Percentiles rank a stretch among this genome's conserved stretches.
phyloP scores from a whole-genome alignment of 257 asterid genomes.

The Orobanche coerulescens region DNA sequence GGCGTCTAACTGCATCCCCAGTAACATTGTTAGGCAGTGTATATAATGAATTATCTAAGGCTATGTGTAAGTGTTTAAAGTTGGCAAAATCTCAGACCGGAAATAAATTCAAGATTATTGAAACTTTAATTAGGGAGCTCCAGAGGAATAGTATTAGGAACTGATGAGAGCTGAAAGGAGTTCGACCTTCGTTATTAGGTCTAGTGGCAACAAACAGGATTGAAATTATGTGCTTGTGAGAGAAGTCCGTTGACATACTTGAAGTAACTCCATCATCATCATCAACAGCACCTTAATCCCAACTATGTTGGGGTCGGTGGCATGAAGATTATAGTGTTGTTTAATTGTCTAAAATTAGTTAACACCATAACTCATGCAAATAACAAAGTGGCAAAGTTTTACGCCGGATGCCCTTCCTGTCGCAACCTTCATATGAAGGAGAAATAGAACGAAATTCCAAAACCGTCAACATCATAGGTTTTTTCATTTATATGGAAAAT shows the following conservation, averaged over 20 bases:
- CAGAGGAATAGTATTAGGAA: not conserved
- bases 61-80: slow-evolving; percentile 5
- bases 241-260: not conserved
- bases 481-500: too few species aligned
- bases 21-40: not conserved
- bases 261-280: not conserved
- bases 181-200: not conserved
- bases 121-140: too few species aligned
- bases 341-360: too few species aligned
- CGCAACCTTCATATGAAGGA: too few species aligned
- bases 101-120: not conserved
- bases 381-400: too few species aligned
- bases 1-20: not conserved
- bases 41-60: not conserved
- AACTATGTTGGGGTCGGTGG: too few species aligned
- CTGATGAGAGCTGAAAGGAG: not conserved
- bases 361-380: too few species aligned
- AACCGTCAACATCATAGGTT: too few species aligned
- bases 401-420: too few species aligned
- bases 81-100: not conserved
- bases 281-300: too few species aligned
- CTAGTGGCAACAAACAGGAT: not conserved
- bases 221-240: not conserved
- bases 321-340: too few species aligned
- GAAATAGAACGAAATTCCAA: too few species aligned